Conservation (phyloP, 306 rosid genomes). For the Malus orientalis region DNA sequence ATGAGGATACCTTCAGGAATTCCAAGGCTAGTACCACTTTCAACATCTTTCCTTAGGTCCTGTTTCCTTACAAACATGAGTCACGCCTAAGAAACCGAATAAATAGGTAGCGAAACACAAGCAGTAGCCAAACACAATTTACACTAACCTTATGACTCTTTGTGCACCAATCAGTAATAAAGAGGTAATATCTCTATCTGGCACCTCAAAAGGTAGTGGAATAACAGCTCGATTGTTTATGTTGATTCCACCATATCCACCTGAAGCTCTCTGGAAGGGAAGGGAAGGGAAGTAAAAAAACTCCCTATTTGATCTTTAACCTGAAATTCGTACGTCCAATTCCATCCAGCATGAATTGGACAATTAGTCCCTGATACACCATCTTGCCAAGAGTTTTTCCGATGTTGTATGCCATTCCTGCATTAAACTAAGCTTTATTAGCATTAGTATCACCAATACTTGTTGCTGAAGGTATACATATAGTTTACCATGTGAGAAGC, state of each 20-base stretch:
- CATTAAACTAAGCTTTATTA: conserved; percentile 35
- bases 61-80: conserved; percentile 27
- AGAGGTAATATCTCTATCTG: conserved; percentile 89
- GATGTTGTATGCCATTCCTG: conserved; percentile 81
- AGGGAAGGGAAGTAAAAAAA: conserved; percentile 88
- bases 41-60: conserved; percentile 67
- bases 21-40: conserved; percentile 57
- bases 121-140: not conserved
- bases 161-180: conserved; percentile 81
- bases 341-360: conserved; percentile 98
- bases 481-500: conserved; percentile 73
- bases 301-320: conserved; percentile 98
- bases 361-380: conserved; percentile 93
- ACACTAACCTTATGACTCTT: conserved; percentile 65
- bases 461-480: not conserved
- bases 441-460: conserved; percentile 22
- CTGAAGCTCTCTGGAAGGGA: conserved; percentile 80
- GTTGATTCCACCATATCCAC: conserved; percentile 85
- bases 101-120: conserved; percentile 3
- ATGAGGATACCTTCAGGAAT: conserved; percentile 76
- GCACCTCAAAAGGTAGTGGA: conserved; percentile 67
- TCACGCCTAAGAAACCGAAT: conserved; percentile 14
- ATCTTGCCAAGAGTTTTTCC: conserved; percentile 94
- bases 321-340: conserved; percentile 91
- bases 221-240: conserved; percentile 71